These are phyloP conservation scores for Ogataea trehaloabstinens DNA, from an alignment of 805 yeast genomes.

Conservation along the genomic window DNA sequence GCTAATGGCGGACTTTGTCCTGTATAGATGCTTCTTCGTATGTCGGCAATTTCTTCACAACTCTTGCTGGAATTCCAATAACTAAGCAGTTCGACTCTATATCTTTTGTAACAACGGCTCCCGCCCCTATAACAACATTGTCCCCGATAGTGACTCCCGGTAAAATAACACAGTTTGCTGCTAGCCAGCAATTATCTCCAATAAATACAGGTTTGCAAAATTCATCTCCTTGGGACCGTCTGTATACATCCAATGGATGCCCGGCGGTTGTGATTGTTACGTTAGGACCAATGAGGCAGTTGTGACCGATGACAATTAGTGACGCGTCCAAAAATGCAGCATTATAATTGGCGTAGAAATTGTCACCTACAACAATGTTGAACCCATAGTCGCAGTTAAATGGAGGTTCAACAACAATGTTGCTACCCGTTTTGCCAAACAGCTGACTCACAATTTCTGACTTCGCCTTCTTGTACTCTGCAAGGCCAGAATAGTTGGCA, in stretches of 20 bases:
- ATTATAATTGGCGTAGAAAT: slow-evolving; percentile 61
- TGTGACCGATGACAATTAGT: slow-evolving; percentile 57
- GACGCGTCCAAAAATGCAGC: slow-evolving; percentile 57
- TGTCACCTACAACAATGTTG: slow-evolving; percentile 55
- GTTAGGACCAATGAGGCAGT: slow-evolving; percentile 63
- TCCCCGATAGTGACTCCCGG: slow-evolving; percentile 71
- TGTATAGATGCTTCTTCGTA: slow-evolving; percentile 1
- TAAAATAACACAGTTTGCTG: slow-evolving; percentile 50
- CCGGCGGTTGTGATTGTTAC: slow-evolving; percentile 59
- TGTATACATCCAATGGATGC: slow-evolving; percentile 54
- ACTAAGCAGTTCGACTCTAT: slow-evolving; percentile 55
- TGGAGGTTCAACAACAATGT: slow-evolving; percentile 46
- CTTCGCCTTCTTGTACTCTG: slow-evolving; percentile 36
- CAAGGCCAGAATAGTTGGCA: slow-evolving; percentile 14
- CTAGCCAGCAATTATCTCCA: slow-evolving; percentile 70
- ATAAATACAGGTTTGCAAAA: slow-evolving; percentile 55
- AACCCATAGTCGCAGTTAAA: slow-evolving; percentile 65
- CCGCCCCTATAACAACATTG: slow-evolving; percentile 63
- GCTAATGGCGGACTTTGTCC: no score
- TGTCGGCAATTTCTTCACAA: slow-evolving; percentile 5
- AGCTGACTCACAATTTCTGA: slow-evolving; percentile 35
- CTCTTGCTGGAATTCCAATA: slow-evolving; percentile 54
- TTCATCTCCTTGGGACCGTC: slow-evolving; percentile 46
- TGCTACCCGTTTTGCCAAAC: slow-evolving; percentile 48
- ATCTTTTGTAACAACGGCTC: slow-evolving; percentile 58